These are phyloP conservation scores for Starmerella scarabaei DNA, from an alignment of 805 yeast species.

Conservation along the genomic window DNA sequence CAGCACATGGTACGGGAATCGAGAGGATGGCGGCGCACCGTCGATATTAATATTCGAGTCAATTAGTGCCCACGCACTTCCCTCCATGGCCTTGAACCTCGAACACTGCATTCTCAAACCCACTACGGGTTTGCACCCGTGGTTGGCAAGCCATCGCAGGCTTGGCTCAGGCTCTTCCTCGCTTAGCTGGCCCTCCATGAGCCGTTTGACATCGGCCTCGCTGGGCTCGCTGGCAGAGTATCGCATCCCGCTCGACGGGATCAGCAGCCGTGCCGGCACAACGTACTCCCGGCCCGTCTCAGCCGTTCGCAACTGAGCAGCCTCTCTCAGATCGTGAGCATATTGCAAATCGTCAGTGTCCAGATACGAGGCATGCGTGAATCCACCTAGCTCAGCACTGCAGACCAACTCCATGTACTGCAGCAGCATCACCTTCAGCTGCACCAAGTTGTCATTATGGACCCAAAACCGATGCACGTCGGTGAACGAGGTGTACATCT, in stretches of 20 bases:
- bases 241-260: constrained; percentile 32
- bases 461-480: constrained; percentile 36
- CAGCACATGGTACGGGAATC: constrained; percentile 39
- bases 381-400: constrained; percentile 6
- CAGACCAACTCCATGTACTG: constrained; percentile 22
- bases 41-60: constrained; percentile 22
- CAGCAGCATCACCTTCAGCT: constrained; percentile 37
- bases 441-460: constrained; percentile 48
- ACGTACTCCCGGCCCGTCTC: constrained; percentile 5
- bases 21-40: neutral
- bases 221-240: constrained; percentile 17
- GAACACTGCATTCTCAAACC: constrained; percentile 18
- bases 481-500: constrained; percentile 27
- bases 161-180: neutral
- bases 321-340: constrained; percentile 29
- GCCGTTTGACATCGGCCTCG: neutral
- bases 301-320: constrained; percentile 27
- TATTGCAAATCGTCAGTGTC: constrained; percentile 30
- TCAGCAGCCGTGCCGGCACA: constrained; percentile 21
- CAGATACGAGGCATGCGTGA: constrained; percentile 23
- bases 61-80: constrained; percentile 29
- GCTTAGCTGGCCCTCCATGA: neutral
- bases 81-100: constrained; percentile 14
- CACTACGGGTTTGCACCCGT: neutral
- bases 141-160: neutral